Conservation (phyloP, 345 rosid genomes). For the Lumnitzera racemosa region DNA sequence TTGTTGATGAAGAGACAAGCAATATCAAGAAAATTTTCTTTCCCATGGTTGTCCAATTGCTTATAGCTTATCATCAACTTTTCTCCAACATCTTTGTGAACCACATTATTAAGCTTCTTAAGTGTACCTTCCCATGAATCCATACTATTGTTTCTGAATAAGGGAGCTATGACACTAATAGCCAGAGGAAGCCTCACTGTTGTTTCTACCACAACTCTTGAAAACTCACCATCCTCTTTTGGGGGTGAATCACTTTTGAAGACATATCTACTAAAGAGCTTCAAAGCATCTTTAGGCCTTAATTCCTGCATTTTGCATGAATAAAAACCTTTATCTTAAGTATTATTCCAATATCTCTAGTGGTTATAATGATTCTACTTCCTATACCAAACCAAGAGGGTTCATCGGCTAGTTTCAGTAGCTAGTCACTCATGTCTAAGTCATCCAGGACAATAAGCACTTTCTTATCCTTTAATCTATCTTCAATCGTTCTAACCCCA, state of each 20-base stretch:
- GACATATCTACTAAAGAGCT: not conserved
- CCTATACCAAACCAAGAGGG: constrained; percentile 7
- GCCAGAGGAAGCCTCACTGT: not conserved
- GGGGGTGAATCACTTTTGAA: too few relatives aligned
- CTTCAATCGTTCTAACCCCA: not conserved
- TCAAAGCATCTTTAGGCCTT: constrained; percentile 4
- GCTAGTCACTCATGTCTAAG: rapidly evolving
- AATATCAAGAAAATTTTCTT: constrained; percentile 20
- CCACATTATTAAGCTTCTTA: constrained; percentile 7
- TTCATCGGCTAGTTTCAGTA: not conserved
- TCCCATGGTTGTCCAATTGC: constrained; percentile 8
- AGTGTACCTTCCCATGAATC: not conserved
- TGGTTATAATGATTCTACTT: constrained; percentile 9
- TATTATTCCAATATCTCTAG: not conserved
- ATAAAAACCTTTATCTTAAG: constrained; percentile 1
- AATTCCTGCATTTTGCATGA: constrained; percentile 9
- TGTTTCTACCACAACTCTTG: too few relatives aligned
- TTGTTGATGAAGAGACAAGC: constrained; percentile 19
- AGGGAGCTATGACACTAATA: constrained; percentile 1
- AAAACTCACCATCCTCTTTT: too few relatives aligned
- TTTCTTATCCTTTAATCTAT: not conserved
- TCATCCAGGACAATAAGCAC: constrained; percentile 10
- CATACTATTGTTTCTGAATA: not conserved
- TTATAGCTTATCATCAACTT: constrained; percentile 17
- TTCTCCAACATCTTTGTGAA: constrained; percentile 7